Evolutionary conservation across 1,139 yeast species (phyloP).

Genomic region (Candida dubliniensis): DNA sequence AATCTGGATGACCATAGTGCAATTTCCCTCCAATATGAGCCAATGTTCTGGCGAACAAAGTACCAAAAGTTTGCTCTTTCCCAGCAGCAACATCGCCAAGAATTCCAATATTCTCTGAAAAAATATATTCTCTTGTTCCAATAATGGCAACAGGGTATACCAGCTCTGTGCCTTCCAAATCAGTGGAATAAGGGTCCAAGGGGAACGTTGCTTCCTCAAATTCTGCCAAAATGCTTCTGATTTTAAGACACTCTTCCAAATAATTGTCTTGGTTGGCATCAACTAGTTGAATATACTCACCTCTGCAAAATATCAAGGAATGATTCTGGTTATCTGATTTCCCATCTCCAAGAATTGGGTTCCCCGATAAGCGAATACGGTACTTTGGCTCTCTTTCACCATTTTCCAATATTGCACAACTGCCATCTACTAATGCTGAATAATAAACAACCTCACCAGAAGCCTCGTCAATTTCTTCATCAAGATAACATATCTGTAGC

Average conservation of each 20-base stretch:
- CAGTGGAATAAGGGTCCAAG: constrained; percentile 33
- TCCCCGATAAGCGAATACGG: constrained; percentile 48
- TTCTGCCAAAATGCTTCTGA: constrained; percentile 50
- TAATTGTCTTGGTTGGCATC: constrained; percentile 62
- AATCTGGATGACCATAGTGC: constrained; percentile 60
- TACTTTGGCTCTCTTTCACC: constrained; percentile 44
- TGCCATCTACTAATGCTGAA: constrained; percentile 45
- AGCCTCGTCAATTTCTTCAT: constrained; percentile 30
- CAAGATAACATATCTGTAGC: constrained; percentile 44
- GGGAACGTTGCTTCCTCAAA: constrained; percentile 45
- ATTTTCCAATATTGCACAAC: constrained; percentile 37
- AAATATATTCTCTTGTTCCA: constrained; percentile 56
- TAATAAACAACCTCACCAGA: constrained; percentile 28
- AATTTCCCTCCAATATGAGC: constrained; percentile 57
- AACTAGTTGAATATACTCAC: constrained; percentile 53
- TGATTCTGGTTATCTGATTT: constrained; percentile 59
- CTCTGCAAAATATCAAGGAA: constrained; percentile 49
- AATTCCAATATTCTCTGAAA: constrained; percentile 54
- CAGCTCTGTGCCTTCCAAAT: constrained; percentile 22
- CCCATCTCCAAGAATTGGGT: constrained; percentile 59
- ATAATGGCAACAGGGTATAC: constrained; percentile 52
- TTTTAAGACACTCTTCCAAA: constrained; percentile 54
- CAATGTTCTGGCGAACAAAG: constrained; percentile 53
- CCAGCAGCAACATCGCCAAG: constrained; percentile 60
- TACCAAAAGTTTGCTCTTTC: constrained; percentile 59